A percentile compares a stretch with the other conserved stretches of the same genome.
These are phyloP conservation scores for Populus davidiana DNA, from an alignment of 345 rosid species.

Conservation along the genomic window DNA sequence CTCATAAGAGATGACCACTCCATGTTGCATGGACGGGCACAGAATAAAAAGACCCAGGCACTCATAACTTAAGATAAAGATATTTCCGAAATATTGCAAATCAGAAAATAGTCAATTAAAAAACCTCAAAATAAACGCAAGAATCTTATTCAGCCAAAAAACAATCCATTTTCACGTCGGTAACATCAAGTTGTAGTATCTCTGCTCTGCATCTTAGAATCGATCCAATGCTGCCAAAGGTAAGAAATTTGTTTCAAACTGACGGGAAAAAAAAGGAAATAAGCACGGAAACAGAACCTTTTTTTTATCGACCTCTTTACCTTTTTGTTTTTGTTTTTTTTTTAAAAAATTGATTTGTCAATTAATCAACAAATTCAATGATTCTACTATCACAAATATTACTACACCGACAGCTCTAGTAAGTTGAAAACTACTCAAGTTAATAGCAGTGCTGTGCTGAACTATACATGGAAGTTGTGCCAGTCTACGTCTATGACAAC, in stretches of 20 bases:
- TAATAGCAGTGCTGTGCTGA: not conserved
- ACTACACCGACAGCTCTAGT: not conserved
- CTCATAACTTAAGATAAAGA: too few relatives aligned
- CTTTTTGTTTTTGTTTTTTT: too few relatives aligned
- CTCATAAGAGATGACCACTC: too few relatives aligned
- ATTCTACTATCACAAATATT: too few relatives aligned
- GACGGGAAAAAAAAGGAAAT: not conserved
- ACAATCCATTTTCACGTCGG: constrained; percentile 87
- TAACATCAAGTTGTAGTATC: constrained; percentile 88
- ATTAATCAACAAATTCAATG: too few relatives aligned
- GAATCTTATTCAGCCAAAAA: constrained; percentile 16
- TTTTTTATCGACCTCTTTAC: too few relatives aligned
- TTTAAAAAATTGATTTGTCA: too few relatives aligned
- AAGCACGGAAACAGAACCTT: not conserved
- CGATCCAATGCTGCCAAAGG: constrained; percentile 66
- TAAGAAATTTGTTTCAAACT: not conserved
- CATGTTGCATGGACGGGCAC: too few relatives aligned
- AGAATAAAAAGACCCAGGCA: too few relatives aligned
- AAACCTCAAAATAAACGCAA: not conserved
- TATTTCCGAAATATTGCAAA: not conserved
- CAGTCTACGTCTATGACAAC: not conserved
- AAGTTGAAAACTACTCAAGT: not conserved
- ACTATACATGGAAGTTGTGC: not conserved
- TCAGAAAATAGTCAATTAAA: not conserved
- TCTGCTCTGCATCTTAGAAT: constrained; percentile 84